These are phyloP conservation scores for Orbilia javanica DNA, from an alignment of 2,329 filamentous ascomycete species.

Conservation along the genomic window DNA sequence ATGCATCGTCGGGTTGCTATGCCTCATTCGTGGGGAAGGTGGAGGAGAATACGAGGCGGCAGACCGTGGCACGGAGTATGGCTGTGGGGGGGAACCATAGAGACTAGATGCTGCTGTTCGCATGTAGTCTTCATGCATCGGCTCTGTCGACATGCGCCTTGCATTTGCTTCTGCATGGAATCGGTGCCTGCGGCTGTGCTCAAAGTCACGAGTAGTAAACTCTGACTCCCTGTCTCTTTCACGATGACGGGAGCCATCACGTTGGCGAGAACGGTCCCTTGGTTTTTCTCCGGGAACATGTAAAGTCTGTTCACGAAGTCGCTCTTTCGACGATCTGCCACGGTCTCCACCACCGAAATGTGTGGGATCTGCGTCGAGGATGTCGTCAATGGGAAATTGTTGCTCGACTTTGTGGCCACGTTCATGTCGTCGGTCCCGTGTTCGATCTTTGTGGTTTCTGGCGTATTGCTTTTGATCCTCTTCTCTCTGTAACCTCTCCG, in stretches of 20 bases:
- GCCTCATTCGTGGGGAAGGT: constrained; percentile 42
- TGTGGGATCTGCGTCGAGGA: constrained; percentile 35
- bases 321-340: constrained; percentile 53
- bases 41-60: constrained; percentile 44
- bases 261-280: constrained; percentile 45
- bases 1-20: constrained; percentile 53
- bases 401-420: constrained; percentile 38
- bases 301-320: constrained; percentile 37
- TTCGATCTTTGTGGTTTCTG: constrained; percentile 34
- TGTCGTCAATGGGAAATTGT: constrained; percentile 43
- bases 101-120: constrained; percentile 25
- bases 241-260: constrained; percentile 44
- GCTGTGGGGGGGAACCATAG: constrained; percentile 48
- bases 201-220: constrained; percentile 46
- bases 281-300: constrained; percentile 43
- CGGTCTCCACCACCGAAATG: constrained; percentile 39
- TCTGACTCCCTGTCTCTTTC: constrained; percentile 51
- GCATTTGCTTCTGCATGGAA: constrained; percentile 20
- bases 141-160: constrained; percentile 43
- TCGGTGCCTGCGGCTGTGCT: constrained; percentile 13
- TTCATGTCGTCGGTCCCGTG: constrained; percentile 40
- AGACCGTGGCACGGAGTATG: constrained; percentile 45
- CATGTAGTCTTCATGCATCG: constrained; percentile 48
- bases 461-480: constrained; percentile 37
- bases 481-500: constrained; percentile 34